Base-by-base conservation (phyloP, 129 eudicot species). In the Flaveria brownii region DNA sequence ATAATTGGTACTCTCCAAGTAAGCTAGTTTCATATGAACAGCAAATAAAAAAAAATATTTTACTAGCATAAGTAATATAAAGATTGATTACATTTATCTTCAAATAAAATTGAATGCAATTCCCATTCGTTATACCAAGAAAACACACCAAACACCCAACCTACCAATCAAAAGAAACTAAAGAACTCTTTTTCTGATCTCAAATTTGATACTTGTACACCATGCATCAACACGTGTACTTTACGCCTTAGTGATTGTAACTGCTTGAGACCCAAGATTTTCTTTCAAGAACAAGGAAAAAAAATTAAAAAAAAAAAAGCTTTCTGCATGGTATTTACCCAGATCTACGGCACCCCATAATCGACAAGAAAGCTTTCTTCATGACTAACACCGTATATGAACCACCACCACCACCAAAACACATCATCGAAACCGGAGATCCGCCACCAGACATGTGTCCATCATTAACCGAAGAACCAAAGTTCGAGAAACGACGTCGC, bases 401-500 rank as follows among this genome's bases (percentile, higher is more conserved):
- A 41, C 67, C 16, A 46, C 71, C 71, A 70, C 33, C 28, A 43
- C 54, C 36, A n/a, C n/a, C n/a, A 30, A 30, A 30, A 30, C 36
- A 30, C 26, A 41, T 9, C 11, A 43, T 12, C 11, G 9, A 1
- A n/a, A n/a, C n/a, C n/a, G n/a, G n/a, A n/a, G n/a, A n/a, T n/a
- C n/a, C n/a, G n/a, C n/a, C n/a, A n/a, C n/a, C n/a, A n/a, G n/a
- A n/a, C n/a, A n/a, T n/a, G n/a, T n/a, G n/a, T n/a, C n/a, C n/a
- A n/a, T n/a, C n/a, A n/a, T n/a, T n/a, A 6, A 81, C 72, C 4
- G 85, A 75, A 16, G 91, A 90, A 0, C 92, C 82, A 47, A 77
- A 65, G 85, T 89, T 85, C 14, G 71, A 59, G 18, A 86, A 72
- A 56, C 85, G 85, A 22, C 83, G 84, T 71, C 90, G 74, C 5